Base-by-base conservation (phyloP, 1,284 basidiomycete species). In the Ceraceosorus guamensis region DNA sequence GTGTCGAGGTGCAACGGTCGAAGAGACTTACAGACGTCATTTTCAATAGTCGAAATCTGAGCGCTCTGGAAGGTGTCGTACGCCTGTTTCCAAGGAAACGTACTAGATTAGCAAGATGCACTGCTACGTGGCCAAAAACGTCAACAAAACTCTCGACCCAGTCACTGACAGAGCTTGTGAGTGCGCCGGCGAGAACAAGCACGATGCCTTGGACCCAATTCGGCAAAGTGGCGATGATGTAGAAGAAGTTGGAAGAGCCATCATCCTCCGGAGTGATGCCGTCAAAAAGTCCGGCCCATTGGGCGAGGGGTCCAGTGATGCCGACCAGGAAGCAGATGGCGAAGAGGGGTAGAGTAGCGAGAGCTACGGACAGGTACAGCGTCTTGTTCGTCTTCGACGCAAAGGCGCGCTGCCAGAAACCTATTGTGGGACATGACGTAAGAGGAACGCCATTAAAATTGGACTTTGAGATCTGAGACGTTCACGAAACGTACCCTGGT, bases 41-140 rank as follows among this genome's bases (percentile, higher is more conserved):
- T 75, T 56, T 74, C 60, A 24, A 76, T 75, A 6, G 75, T 75
- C 49, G 71, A 70, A 53, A 76, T 76, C 59, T 75, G 70, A 3
- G 75, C 75, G 33, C 66, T 68, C 60, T 76, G 75, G 52, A 76
- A 68, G 5, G 75, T 76, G 57, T 76, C 75, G 60, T 76, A 76
- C 4, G 75, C 75, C 46, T 24, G 24, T 24, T 24, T 24, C 24
- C 24, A 24, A 24, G 24, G 24, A 24, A 24, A 24, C 24, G 3
- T 24, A 24, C 24, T 24, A 24, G 24, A 24, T 24, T 24, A 24
- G 24, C 24, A 24, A 24, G 24, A 24, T 24, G 24, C 24, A 24
- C 24, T 24, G 24, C 3, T 24, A 24, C 24, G 3, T 24, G 24
- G 24, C 1, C 24, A 24, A 3, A 24, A 1, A 24, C 24, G 24